These are phyloP conservation scores for Schizopora paradoxa DNA, from an alignment of 1,284 basidiomycete species.

Conservation along the genomic window DNA sequence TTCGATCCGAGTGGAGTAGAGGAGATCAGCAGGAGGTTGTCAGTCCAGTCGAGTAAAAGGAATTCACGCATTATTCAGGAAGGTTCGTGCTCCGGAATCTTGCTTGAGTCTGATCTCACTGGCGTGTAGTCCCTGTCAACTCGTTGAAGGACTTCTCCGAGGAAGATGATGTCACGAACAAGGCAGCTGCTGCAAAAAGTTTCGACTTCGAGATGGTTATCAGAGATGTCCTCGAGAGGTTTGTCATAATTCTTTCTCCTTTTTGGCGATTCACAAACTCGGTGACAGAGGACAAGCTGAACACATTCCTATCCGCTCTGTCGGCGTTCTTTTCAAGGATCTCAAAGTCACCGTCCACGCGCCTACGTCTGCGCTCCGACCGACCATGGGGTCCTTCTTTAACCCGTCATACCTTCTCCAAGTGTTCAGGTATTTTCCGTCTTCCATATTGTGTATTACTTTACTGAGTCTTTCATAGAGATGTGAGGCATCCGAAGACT, in stretches of 20 bases:
- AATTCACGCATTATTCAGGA: too few species aligned
- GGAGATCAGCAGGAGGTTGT: not conserved
- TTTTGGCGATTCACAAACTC: not conserved
- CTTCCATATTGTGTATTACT: not conserved
- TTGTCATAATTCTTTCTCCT: not conserved
- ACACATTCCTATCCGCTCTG: constrained; percentile 29
- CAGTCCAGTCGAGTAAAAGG: not conserved
- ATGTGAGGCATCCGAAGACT: constrained; percentile 33
- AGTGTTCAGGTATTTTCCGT: not conserved
- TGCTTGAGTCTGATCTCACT: too few species aligned
- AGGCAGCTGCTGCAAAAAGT: not conserved
- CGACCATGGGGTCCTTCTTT: constrained; percentile 37
- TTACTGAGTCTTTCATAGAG: not conserved
- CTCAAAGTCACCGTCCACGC: constrained; percentile 34
- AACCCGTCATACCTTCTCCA: too few species aligned
- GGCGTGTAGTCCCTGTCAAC: too few species aligned
- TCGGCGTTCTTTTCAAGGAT: constrained; percentile 33
- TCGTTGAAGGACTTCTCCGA: too few species aligned
- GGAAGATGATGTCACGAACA: too few species aligned
- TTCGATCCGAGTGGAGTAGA: constrained; percentile 10
- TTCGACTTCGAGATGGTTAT: constrained; percentile 9
- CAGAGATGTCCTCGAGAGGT: constrained; percentile 9
- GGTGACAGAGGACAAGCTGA: constrained; percentile 23
- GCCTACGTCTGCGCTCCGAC: constrained; percentile 32
- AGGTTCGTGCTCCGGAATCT: too few species aligned